Conservation (phyloP, 768 basidiomycete genomes). For the Lanmaoa rubissima region DNA sequence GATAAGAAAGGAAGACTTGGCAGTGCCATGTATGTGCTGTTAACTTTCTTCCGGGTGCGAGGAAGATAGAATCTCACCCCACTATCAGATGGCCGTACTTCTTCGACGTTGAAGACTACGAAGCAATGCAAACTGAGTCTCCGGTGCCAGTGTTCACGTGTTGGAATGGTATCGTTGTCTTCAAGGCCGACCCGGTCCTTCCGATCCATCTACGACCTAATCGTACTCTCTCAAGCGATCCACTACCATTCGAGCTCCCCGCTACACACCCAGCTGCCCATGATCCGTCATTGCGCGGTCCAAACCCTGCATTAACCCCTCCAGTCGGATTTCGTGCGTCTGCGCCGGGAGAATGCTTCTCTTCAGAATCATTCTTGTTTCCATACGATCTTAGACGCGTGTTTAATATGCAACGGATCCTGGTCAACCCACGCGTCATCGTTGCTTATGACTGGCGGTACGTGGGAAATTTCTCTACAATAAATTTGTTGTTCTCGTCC, state of each 20-base stretch:
- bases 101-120: slow-evolving; percentile 36
- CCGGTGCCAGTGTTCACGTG: slow-evolving; percentile 45
- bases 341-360: slow-evolving; percentile 17
- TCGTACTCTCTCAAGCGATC: slow-evolving; percentile 34
- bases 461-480: slow-evolving; percentile 3
- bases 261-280: slow-evolving; percentile 12
- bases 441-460: slow-evolving; percentile 38
- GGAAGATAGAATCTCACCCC: background rate
- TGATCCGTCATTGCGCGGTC: slow-evolving; percentile 10
- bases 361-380: slow-evolving; percentile 40
- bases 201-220: slow-evolving; percentile 39
- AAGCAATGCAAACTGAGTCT: slow-evolving; percentile 36
- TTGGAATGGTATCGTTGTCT: slow-evolving; percentile 46
- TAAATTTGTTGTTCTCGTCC: too few relatives aligned
- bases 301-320: slow-evolving; percentile 20
- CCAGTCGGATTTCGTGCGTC: slow-evolving; percentile 19
- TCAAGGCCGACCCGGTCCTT: slow-evolving; percentile 40
- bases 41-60: background rate
- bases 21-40: slow-evolving; percentile 11
- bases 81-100: slow-evolving; percentile 39
- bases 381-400: slow-evolving; percentile 43
- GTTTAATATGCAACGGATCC: slow-evolving; percentile 37
- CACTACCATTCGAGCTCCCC: slow-evolving; percentile 22
- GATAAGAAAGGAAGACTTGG: slow-evolving; percentile 18
- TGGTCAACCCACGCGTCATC: slow-evolving; percentile 40